Percentiles rank a stretch among this genome's conserved stretches.
phyloP scores from a whole-genome alignment of 1,284 basidiomycete species.

The Naganishia sp. region DNA sequence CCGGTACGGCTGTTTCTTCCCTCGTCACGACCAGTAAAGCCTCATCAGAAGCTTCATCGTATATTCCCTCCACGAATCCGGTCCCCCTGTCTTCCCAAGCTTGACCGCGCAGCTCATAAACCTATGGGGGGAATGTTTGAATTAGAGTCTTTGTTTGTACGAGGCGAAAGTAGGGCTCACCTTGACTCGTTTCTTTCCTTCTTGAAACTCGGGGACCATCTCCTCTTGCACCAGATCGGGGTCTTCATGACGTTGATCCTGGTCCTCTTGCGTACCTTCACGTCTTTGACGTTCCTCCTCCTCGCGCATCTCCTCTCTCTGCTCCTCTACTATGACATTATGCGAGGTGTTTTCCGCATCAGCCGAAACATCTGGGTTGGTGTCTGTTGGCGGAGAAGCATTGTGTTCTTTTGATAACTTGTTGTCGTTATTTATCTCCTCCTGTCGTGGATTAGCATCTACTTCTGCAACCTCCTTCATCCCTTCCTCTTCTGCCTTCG shows the following conservation, averaged over 20 bases:
- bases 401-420: not conserved
- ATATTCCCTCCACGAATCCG: conserved; percentile 86
- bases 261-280: not conserved
- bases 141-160: not conserved
- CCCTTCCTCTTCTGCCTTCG: not conserved
- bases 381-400: not conserved
- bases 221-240: conserved; percentile 24
- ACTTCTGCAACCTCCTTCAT: not conserved
- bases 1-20: conserved; percentile 64
- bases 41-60: conserved; percentile 72
- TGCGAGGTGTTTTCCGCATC: not conserved
- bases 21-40: conserved; percentile 81
- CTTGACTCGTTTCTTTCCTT: conserved; percentile 43
- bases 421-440: not conserved
- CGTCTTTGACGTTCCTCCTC: not conserved
- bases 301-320: not conserved
- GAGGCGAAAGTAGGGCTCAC: conserved; percentile 31
- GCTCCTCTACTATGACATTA: not conserved
- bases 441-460: not conserved
- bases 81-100: conserved; percentile 93
- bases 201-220: conserved; percentile 12
- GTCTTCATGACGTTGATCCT: conserved; percentile 14
- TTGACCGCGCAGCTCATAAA: conserved; percentile 84
- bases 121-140: conserved; percentile 56
- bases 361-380: not conserved